Percentiles rank a stretch among this genome's conserved stretches.
phyloP scores from a whole-genome alignment of 202 grass and related monocot genomes.

The Carex sylvatica region DNA sequence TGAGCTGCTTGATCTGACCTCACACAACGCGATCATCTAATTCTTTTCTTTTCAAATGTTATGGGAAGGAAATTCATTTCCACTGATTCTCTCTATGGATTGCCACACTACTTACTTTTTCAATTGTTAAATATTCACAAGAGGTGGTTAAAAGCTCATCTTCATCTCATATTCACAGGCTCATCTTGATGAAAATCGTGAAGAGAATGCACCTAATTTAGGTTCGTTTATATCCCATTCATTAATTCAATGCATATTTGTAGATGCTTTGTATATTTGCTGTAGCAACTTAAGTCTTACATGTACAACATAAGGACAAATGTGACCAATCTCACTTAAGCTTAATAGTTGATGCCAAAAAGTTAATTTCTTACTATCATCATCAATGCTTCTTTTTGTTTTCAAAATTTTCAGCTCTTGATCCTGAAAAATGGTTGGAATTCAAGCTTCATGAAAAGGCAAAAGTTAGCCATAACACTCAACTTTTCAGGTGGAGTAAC shows the following conservation, averaged over 20 bases:
- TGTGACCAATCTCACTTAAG: background rate
- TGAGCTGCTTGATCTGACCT: background rate
- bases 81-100: background rate
- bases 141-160: background rate
- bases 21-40: background rate
- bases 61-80: background rate
- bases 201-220: constrained; percentile 46
- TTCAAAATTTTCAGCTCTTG: constrained; percentile 46
- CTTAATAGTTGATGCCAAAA: background rate
- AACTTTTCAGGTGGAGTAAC: constrained; percentile 53
- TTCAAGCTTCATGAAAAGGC: constrained; percentile 74
- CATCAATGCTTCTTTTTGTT: constrained; percentile 7
- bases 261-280: background rate
- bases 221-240: constrained; percentile 44
- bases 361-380: background rate
- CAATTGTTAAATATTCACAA: background rate
- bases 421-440: constrained; percentile 79
- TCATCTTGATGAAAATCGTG: constrained; percentile 52
- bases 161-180: constrained; percentile 47
- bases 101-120: background rate
- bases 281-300: background rate
- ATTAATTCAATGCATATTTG: background rate
- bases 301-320: background rate
- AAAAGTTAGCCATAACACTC: constrained; percentile 61
- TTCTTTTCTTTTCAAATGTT: background rate